phyloP scores from a whole-genome alignment of 164 flowering plant species.

The Buxus sempervirens region DNA sequence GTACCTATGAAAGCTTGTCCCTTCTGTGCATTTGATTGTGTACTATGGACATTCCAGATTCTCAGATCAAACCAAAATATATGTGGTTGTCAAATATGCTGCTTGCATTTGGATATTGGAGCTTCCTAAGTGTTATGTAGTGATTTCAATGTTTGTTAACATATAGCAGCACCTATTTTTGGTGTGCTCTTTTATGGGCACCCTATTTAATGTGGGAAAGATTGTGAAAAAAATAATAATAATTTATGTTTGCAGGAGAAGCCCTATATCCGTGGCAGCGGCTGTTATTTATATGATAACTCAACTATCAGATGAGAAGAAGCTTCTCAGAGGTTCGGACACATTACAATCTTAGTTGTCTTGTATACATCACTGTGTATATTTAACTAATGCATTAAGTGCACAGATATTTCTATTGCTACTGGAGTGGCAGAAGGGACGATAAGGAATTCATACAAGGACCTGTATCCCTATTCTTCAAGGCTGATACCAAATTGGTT shows the following conservation, averaged over 20 bases:
- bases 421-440: constrained; percentile 24
- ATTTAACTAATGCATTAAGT: not conserved
- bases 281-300: constrained; percentile 20
- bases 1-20: not conserved
- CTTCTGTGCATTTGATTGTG: not conserved
- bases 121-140: too few relatives aligned
- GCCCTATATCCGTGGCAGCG: constrained; percentile 12
- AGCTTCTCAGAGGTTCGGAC: constrained; percentile 2
- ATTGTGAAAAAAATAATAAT: too few relatives aligned
- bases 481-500: constrained; percentile 19
- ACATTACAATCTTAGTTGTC: not conserved
- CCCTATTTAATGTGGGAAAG: too few relatives aligned
- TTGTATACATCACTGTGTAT: not conserved
- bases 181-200: too few relatives aligned
- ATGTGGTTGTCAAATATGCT: too few relatives aligned
- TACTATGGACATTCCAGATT: not conserved
- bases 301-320: constrained; percentile 10
- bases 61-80: too few relatives aligned
- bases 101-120: too few relatives aligned
- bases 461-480: constrained; percentile 16
- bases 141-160: too few relatives aligned
- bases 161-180: too few relatives aligned
- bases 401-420: constrained; percentile 19
- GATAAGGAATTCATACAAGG: constrained; percentile 22
- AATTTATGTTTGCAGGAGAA: constrained; percentile 7